Percentiles rank a stretch among this genome's conserved stretches.
Conservation (phyloP, 768 basidiomycete genomes). For the Hygrocybe coccinea region DNA sequence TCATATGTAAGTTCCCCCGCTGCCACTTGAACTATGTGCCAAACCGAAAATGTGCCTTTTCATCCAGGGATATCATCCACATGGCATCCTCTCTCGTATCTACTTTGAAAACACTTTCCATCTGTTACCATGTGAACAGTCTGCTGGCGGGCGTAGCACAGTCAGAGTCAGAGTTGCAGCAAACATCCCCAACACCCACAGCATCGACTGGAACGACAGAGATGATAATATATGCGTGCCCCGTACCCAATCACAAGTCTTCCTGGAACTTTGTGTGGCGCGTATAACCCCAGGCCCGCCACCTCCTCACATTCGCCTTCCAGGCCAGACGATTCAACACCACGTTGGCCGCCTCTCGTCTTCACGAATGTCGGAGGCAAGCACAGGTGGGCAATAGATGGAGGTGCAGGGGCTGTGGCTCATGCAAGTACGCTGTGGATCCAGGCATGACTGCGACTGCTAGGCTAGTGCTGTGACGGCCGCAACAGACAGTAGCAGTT, state of each 20-base stretch:
- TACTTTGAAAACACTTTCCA: slow-evolving; percentile 74
- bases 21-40: background rate
- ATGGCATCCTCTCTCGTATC: slow-evolving; percentile 52
- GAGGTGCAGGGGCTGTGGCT: background rate
- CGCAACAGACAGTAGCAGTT: too few species aligned
- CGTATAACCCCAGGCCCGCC: slow-evolving; percentile 44
- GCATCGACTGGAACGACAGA: slow-evolving; percentile 69
- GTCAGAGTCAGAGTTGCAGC: slow-evolving; percentile 62
- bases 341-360: slow-evolving; percentile 56
- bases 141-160: slow-evolving; percentile 8
- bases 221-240: slow-evolving; percentile 50
- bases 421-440: too few species aligned
- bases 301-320: slow-evolving; percentile 33
- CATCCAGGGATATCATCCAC: slow-evolving; percentile 64
- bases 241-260: slow-evolving; percentile 24
- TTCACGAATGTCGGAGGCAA: slow-evolving; percentile 25
- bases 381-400: slow-evolving; percentile 1
- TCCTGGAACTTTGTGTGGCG: slow-evolving; percentile 50
- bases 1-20: slow-evolving; percentile 42
- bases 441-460: too few species aligned
- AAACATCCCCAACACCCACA: slow-evolving; percentile 29
- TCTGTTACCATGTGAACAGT: slow-evolving; percentile 31
- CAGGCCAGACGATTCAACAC: slow-evolving; percentile 79
- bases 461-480: too few species aligned
- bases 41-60: background rate